Evolutionary conservation across 2,329 filamentous ascomycete species (phyloP), one percentile per base, ranked within the genome.

Genomic region (Mariannaea elegans): DNA sequence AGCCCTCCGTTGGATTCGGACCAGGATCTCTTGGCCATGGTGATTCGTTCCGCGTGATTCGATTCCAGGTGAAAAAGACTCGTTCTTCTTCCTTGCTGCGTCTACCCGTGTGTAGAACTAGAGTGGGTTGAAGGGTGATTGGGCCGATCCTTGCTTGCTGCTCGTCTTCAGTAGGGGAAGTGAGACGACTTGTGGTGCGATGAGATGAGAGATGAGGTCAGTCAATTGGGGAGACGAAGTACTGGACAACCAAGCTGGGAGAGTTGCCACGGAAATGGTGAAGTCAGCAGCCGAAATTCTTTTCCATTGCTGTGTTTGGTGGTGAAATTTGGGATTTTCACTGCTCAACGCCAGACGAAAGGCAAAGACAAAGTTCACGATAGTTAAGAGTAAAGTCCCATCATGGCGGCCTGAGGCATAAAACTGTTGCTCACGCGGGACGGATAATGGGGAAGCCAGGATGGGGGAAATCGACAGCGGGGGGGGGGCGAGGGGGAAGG

Each of bases 21-120:
- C 67, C 67, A 69, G 38, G 67, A 65, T 67, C 67, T 24, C 32
- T 69, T 69, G 3, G 67, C 67, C 67, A 69, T 69, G 34, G n/a
- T 36, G 44, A 36, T 21, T 51, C 41, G 27, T 10, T 47, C 42
- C 32, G 51, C 32, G 19, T 13, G 47, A 47, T 21, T 36, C 16
- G 32, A 55, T 53, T 36, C 44, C 44, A 21, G 31, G 36, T 24
- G 23, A 21, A 46, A 53, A 36, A n/a, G 31, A 7, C 21, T 34
- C 21, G 41, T 23, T 7, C n/a, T 47, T 38, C 32, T 13, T 36
- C 13, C 6, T 36, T 10, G 29, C 41, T 32, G 44, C 19, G 48
- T 24, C 36, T 42, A 4, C 42, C 19, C 19, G 29, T 38, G 21
- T 53, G 42, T 24, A 13, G 36, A 29, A 48, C 24, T 36, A 36